Evolutionary conservation across 2,329 filamentous ascomycete genomes (phyloP).

Genomic region (Sphaerulina populicola): DNA sequence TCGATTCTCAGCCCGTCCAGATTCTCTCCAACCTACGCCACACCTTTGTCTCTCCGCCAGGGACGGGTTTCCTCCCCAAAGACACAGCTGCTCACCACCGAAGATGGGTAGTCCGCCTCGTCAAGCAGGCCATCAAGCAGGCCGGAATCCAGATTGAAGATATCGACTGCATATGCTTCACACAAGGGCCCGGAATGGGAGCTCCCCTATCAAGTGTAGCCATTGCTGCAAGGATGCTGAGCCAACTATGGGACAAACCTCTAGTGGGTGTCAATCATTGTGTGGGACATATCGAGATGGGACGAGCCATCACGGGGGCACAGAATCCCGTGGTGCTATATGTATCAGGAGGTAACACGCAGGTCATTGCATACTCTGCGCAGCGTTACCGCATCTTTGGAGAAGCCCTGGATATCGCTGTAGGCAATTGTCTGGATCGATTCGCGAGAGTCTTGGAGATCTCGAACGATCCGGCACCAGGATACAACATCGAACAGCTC

Average conservation of each 20-base stretch:
- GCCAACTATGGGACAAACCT: constrained; percentile 77
- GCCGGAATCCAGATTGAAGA: constrained; percentile 56
- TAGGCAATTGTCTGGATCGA: constrained; percentile 93
- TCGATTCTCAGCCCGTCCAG: constrained; percentile 42
- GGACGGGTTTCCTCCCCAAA: constrained; percentile 90
- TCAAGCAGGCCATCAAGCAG: constrained; percentile 66
- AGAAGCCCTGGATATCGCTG: constrained; percentile 92
- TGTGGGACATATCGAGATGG: constrained; percentile 98
- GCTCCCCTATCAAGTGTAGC: constrained; percentile 82
- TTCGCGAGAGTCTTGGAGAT: constrained; percentile 88
- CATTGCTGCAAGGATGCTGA: constrained; percentile 71
- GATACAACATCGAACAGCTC: constrained; percentile 95
- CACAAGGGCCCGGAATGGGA: constrained; percentile 92
- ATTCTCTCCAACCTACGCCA: constrained; percentile 91
- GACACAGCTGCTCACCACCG: constrained; percentile 93
- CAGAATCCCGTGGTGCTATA: constrained; percentile 90
- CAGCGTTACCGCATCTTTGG: constrained; percentile 96
- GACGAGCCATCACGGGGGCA: constrained; percentile 81
- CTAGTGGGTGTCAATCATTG: constrained; percentile 96
- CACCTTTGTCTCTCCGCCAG: constrained; percentile 85
- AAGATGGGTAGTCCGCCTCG: constrained; percentile 70
- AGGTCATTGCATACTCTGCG: constrained; percentile 93
- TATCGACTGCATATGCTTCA: constrained; percentile 91
- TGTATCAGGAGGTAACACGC: constrained; percentile 90
- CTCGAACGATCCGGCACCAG: constrained; percentile 89